Evolutionary conservation across 345 rosid genomes (phyloP), one percentile per base, ranked within the genome.

Genomic region (Eucalyptus viminalis): DNA sequence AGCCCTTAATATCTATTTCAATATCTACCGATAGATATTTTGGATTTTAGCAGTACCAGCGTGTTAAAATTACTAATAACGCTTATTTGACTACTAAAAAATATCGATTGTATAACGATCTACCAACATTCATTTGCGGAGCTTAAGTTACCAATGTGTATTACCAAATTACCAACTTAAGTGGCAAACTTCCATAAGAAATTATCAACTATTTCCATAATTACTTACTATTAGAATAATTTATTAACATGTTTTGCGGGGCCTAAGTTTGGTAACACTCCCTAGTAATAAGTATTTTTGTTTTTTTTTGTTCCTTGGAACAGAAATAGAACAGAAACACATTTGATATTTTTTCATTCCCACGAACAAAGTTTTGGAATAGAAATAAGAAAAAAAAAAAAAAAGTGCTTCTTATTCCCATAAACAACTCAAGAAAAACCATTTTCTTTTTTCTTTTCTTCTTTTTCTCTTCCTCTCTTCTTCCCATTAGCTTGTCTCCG

Each of bases 401-500:
- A 16, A 51, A 51, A 4, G 16, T 51, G 8, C 21, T 51, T 3
- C 0, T 16, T 51, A 21, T 1, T 51, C 1, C 1, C 0, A 51
- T 1, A 51, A 51, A 51, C 54, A 51, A 51, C 21, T 51, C 16
- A 51, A 1, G 16, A 51, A 50, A 49, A 51, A 16, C 3, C 1
- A 16, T 51, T 51, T 16, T 51, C 3, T 17, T 51, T 2, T 51
- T 17, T 7, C 4, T 53, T 53, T 53, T 53, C 58, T 53, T 53
- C 58, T 19, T 53, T 53, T 53, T 53, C 0, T 53, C 24, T 53
- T 19, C 2, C 0, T 21, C 11, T 53, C 11, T 53, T 53, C 25
- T 53, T 53, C 11, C 56, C 11, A 25, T 19, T 53, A 21, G 11
- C 0, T 0, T 0, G 1, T 53, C 58, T 53, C 0, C 0, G 25